Base-by-base conservation (phyloP, 1,139 yeast species). In the Diutina mesorugosa region DNA sequence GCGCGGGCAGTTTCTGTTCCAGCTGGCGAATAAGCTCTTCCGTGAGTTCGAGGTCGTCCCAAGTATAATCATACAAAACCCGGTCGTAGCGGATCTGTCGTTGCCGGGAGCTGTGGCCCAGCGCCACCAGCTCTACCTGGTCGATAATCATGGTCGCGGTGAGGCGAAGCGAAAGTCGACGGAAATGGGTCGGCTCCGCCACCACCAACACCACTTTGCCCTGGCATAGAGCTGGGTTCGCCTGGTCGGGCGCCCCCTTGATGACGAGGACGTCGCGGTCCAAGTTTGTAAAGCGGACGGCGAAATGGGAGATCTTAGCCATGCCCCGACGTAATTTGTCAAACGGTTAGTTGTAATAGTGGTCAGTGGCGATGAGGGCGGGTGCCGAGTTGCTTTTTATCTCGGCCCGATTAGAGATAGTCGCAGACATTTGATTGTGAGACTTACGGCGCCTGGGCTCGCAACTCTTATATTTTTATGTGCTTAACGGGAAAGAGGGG, bases 211-310 rank as follows among this genome's bases (percentile, higher is more conserved):
- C 93, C 29, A 93, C 83, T 29, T 82, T 82, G 6, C 99, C 99
- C 0, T 85, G 73, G 46, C 93, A 68, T 14, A 87, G 71, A 1
- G 83, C 88, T 1, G 96, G 85, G 0, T 90, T 79, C 0, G 98
- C 96, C 57, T 85, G 93, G 54, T 79, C 78, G 2, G 87, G 81
- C 2, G 82, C 65, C 1, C 99, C 99, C 63, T 91, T 85, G 47
- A 93, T 69, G 4, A 93, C 81, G 21, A 93, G 71, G 7, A 90
- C 95, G 65, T 90, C 96, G 61, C 85, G 86, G 55, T 88, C 95
- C 14, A 79, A 72, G 54, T 88, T 82, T 57, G 80, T 78, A 54
- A 85, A 69, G 57, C 90, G 72, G 60, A 85, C 81, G 59, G 83
- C 88, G 64, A 84, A 81, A 48, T 83, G 69, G 1, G 85, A 72